Conservation (phyloP, 2,329 filamentous ascomycete species). For the Cyclaneusma minus region DNA sequence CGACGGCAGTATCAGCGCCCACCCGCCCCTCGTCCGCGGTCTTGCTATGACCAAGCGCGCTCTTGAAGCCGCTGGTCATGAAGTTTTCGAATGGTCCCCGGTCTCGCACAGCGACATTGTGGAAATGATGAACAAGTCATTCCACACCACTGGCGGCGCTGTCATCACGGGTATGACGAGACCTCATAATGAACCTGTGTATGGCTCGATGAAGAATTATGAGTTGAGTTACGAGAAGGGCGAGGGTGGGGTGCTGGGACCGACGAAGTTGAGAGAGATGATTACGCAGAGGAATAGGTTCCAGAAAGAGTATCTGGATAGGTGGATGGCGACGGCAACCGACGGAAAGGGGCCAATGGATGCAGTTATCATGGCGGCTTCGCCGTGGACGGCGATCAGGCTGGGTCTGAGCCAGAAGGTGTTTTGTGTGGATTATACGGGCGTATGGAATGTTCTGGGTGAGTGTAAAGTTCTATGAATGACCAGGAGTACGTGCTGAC, state of each 20-base stretch:
- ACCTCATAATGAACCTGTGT: conserved; percentile 14
- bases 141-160: conserved; percentile 18
- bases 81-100: conserved; percentile 20
- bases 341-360: conserved; percentile 19
- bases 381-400: conserved; percentile 20
- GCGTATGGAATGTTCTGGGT: conserved; percentile 18
- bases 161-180: conserved; percentile 15
- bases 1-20: conserved; percentile 20
- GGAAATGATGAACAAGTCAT: conserved; percentile 14
- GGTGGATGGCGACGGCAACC: conserved; percentile 17
- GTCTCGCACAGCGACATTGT: conserved; percentile 18
- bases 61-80: conserved; percentile 21
- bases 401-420: conserved; percentile 14
- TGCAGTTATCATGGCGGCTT: conserved; percentile 18
- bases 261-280: conserved; percentile 17
- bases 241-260: conserved; percentile 13
- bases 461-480: conserved; percentile 3
- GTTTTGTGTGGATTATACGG: conserved; percentile 17
- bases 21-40: conserved; percentile 22
- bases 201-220: conserved; percentile 15
- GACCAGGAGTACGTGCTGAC: conserved; percentile 6
- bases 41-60: conserved; percentile 18
- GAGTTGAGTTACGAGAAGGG: conserved; percentile 13
- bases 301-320: conserved; percentile 21
- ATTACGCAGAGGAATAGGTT: conserved; percentile 17